Evolutionary conservation across 1,139 yeast genomes (phyloP).

Genomic region (Protomyces gravidus): DNA sequence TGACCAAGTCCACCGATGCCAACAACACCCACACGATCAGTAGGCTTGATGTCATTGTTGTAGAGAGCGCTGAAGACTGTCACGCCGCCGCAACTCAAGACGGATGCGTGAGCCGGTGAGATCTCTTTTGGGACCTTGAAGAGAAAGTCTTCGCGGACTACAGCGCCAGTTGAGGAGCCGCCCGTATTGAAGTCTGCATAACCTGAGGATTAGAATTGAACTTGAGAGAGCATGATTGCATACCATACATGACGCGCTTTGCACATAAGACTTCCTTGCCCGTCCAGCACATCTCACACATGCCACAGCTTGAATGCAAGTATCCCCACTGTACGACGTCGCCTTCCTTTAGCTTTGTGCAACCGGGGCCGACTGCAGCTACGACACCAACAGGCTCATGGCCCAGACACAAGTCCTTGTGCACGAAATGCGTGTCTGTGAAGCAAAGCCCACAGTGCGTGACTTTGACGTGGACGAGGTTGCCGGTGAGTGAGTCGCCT

Average conservation of each 20-base stretch:
- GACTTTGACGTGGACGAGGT: conserved; percentile 45
- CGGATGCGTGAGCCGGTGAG: conserved; percentile 44
- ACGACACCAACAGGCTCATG: conserved; percentile 58
- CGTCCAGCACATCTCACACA: conserved; percentile 48
- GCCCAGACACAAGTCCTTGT: conserved; percentile 43
- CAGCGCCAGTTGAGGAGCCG: conserved; percentile 19
- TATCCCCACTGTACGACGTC: conserved; percentile 58
- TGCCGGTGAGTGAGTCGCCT: conserved; percentile 10
- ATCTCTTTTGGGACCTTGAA: conserved; percentile 52
- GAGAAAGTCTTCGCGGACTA: conserved; percentile 43
- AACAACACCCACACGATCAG: conserved; percentile 43
- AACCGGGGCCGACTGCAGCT: conserved; percentile 31
- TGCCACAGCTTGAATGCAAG: conserved; percentile 47
- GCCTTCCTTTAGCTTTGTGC: conserved; percentile 45
- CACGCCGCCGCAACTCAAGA: conserved; percentile 45
- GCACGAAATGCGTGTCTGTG: conserved; percentile 47
- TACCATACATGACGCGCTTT: conserved; percentile 8
- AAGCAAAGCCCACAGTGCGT: conserved; percentile 56
- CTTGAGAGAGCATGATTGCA: background rate
- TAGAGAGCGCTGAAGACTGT: conserved; percentile 44
- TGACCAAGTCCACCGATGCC: conserved; percentile 49
- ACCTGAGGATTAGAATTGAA: background rate
- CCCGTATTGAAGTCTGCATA: conserved; percentile 19
- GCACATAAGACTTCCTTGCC: conserved; percentile 45
- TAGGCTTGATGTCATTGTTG: conserved; percentile 40